Percentiles rank a stretch among this genome's conserved stretches.
Evolutionary conservation across 2,329 filamentous ascomycete species (phyloP).

Genomic region (Fusarium algeriense): DNA sequence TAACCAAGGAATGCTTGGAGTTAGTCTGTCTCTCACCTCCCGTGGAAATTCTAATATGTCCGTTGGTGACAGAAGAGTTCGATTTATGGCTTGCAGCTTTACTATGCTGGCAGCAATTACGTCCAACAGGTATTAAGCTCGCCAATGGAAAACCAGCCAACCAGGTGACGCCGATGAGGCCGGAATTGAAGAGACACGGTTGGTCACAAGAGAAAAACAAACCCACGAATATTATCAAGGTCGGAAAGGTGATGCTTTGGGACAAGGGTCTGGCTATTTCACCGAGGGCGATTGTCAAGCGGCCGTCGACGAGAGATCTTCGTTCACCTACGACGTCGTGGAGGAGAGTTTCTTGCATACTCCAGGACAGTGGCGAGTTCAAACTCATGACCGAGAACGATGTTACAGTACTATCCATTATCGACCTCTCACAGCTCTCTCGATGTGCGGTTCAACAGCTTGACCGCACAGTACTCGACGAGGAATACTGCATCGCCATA

Average conservation of each 20-base stretch:
- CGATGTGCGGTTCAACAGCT: constrained; percentile 91
- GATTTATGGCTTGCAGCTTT: constrained; percentile 85
- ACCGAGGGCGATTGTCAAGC: constrained; percentile 67
- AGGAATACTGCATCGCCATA: constrained; percentile 94
- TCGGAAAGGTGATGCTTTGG: constrained; percentile 92
- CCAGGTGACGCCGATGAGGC: constrained; percentile 53
- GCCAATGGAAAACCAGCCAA: constrained; percentile 56
- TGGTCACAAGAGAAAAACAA: constrained; percentile 51
- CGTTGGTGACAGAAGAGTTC: constrained; percentile 73
- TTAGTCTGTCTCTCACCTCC: constrained; percentile 65
- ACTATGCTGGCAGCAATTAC: constrained; percentile 83
- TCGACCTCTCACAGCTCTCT: constrained; percentile 89
- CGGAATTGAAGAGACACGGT: constrained; percentile 59
- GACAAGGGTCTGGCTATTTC: constrained; percentile 76
- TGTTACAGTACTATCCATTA: constrained; percentile 80
- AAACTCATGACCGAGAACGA: constrained; percentile 91
- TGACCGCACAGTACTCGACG: constrained; percentile 89
- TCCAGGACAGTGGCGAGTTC: constrained; percentile 95
- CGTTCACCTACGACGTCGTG: constrained; percentile 72
- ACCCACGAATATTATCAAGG: constrained; percentile 85
- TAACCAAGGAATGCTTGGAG: constrained; percentile 64
- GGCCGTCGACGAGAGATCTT: constrained; percentile 69
- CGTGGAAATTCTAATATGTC: constrained; percentile 73
- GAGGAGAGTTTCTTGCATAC: constrained; percentile 90
- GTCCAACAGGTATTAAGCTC: constrained; percentile 68